phyloP scores from a whole-genome alignment of 2,329 filamentous ascomycete genomes.

The Arthrobotrys conoides region DNA sequence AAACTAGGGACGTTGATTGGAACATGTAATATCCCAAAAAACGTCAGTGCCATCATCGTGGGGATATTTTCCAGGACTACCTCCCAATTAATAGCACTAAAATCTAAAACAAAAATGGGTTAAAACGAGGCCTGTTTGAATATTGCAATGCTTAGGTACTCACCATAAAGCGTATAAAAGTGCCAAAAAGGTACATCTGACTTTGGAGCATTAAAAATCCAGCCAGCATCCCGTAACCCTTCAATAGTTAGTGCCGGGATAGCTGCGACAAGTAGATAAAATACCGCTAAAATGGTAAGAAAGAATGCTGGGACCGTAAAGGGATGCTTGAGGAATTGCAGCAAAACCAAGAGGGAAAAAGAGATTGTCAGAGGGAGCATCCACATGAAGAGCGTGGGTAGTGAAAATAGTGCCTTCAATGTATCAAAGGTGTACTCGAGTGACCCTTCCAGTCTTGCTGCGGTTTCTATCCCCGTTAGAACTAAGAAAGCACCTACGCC shows the following conservation, averaged over 20 bases:
- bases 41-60: constrained; percentile 95
- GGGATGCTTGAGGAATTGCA: constrained; percentile 83
- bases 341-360: constrained; percentile 80
- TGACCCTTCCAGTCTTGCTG: constrained; percentile 86
- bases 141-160: constrained; percentile 66
- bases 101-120: constrained; percentile 73
- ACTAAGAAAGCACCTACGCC: constrained; percentile 96
- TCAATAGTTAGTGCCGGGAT: constrained; percentile 78
- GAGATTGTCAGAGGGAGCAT: constrained; percentile 82
- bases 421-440: constrained; percentile 85
- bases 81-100: constrained; percentile 83
- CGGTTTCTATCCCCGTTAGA: constrained; percentile 92
- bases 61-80: constrained; percentile 88
- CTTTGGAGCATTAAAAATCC: constrained; percentile 91
- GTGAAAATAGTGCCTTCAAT: constrained; percentile 78
- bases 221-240: constrained; percentile 79
- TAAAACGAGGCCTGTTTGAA: constrained; percentile 40
- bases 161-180: constrained; percentile 95
- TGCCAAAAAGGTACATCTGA: constrained; percentile 94
- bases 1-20: constrained; percentile 97
- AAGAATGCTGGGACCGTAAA: constrained; percentile 85
- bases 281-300: constrained; percentile 79
- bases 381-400: constrained; percentile 86
- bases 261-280: constrained; percentile 82
- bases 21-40: constrained; percentile 96